These are phyloP conservation scores for Penicillium sp. DNA, from an alignment of 2,329 filamentous ascomycete genomes.

Conservation along the genomic window DNA sequence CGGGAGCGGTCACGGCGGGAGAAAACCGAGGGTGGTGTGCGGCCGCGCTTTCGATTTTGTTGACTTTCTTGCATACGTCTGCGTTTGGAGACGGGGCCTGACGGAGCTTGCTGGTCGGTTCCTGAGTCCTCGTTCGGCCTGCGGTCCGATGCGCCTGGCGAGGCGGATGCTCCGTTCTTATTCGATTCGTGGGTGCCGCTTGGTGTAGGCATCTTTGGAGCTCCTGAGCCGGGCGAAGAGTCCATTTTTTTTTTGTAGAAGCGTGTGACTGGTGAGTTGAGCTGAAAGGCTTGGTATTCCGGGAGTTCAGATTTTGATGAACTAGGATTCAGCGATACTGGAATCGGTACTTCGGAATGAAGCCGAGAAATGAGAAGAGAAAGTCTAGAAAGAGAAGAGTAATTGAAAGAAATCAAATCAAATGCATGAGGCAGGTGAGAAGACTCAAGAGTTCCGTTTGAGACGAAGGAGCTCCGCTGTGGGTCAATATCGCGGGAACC, in stretches of 20 bases:
- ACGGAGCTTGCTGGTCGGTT: slow-evolving; percentile 23
- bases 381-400: not conserved
- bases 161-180: not conserved
- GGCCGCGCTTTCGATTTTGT: slow-evolving; percentile 38
- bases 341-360: not conserved
- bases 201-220: slow-evolving; percentile 1
- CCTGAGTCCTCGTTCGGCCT: slow-evolving; percentile 27
- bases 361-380: not conserved
- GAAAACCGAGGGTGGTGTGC: slow-evolving; percentile 41
- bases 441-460: not conserved
- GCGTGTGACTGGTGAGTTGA: not conserved
- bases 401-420: not conserved
- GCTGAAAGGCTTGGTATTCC: not conserved
- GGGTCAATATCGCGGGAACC: not conserved
- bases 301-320: not conserved
- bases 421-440: not conserved
- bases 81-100: slow-evolving; percentile 37
- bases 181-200: not conserved
- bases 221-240: slow-evolving; percentile 3
- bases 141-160: slow-evolving; percentile 28
- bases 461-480: slow-evolving; percentile 1
- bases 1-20: slow-evolving; percentile 40
- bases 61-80: slow-evolving; percentile 42
- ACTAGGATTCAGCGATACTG: not conserved
- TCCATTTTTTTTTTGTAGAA: slow-evolving; percentile 4